phyloP scores from a whole-genome alignment of 148 eudicot genomes.

The Camellia lanceoleosa region DNA sequence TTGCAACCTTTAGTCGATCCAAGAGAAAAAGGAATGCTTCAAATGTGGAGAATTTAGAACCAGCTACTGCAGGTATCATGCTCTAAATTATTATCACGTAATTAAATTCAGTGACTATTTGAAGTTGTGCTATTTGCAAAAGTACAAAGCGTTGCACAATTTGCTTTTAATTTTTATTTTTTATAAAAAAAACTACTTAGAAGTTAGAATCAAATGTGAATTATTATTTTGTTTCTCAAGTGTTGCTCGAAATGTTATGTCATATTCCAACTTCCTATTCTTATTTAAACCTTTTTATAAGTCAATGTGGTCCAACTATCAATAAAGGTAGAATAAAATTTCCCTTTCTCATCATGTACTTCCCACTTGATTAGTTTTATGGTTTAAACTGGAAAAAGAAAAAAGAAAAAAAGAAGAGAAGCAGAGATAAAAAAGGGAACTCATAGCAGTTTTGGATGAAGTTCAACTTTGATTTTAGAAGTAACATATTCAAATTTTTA shows the following conservation, averaged over 20 bases:
- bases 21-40: slow-evolving; percentile 77
- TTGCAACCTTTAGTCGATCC: slow-evolving; percentile 42
- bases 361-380: too few relatives aligned
- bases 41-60: slow-evolving; percentile 71
- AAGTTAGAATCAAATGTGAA: not conserved
- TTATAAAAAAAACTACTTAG: not conserved
- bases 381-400: too few relatives aligned
- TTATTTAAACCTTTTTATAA: too few relatives aligned
- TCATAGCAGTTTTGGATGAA: too few relatives aligned
- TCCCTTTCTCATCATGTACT: too few relatives aligned
- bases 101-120: not conserved
- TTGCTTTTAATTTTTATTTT: not conserved
- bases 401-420: too few relatives aligned
- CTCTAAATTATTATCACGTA: not conserved
- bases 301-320: too few relatives aligned
- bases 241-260: not conserved
- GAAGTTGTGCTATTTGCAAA: not conserved
- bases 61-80: slow-evolving; percentile 60
- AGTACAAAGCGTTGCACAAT: not conserved
- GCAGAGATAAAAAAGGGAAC: too few relatives aligned
- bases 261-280: too few relatives aligned
- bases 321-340: too few relatives aligned
- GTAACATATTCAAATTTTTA: too few relatives aligned
- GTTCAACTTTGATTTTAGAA: too few relatives aligned
- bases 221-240: not conserved